A percentile compares a stretch with the other conserved stretches of the same genome.
phyloP scores from a whole-genome alignment of 257 asterid species.

The Fraxinus pennsylvanica region DNA sequence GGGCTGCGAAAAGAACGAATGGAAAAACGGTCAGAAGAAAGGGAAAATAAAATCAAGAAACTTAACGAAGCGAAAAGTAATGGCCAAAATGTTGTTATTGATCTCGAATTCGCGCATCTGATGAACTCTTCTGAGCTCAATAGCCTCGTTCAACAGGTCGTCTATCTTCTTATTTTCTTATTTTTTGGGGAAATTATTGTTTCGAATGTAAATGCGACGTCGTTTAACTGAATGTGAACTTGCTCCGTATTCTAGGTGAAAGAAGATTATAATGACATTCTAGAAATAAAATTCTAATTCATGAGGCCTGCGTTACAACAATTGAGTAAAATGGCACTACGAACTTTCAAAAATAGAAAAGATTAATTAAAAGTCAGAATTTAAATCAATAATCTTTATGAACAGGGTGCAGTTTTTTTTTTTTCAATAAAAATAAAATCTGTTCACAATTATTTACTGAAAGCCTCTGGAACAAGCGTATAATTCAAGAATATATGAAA shows the following conservation, averaged over 20 bases:
- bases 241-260: neutral
- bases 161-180: neutral
- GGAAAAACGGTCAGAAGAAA: slow-evolving; percentile 64
- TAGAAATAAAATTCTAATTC: neutral
- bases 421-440: too few species aligned
- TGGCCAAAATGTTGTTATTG: slow-evolving; percentile 82
- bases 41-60: slow-evolving; percentile 62
- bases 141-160: slow-evolving; percentile 97
- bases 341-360: neutral
- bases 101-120: slow-evolving; percentile 78
- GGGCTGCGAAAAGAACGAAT: slow-evolving; percentile 64
- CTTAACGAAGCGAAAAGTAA: slow-evolving; percentile 49
- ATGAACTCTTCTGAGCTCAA: slow-evolving; percentile 67
- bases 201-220: neutral
- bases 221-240: neutral
- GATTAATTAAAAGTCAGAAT: neutral
- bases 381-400: neutral
- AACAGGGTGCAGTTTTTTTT: neutral
- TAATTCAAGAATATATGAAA: neutral
- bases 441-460: neutral
- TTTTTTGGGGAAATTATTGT: neutral
- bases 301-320: neutral
- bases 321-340: neutral
- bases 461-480: neutral
- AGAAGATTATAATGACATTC: neutral